Base-by-base conservation (phyloP, 306 rosid species). In the Pyrus pyrifolia region DNA sequence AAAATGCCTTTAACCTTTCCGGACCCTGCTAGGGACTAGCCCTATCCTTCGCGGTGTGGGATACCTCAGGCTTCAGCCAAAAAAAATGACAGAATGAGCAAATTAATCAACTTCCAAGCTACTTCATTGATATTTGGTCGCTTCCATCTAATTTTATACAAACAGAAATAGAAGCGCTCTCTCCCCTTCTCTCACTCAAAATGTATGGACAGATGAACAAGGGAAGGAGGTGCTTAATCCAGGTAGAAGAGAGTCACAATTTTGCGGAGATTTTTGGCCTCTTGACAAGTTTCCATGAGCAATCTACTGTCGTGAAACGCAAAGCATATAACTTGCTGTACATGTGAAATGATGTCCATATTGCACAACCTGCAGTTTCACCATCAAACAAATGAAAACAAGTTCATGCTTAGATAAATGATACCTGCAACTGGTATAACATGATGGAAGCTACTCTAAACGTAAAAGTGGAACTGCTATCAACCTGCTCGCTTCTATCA, bases 261-360 rank as follows among this genome's bases (percentile, higher is more conserved):
- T 86, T 96, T 96, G 29, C 99, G 87, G 61, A 96, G 79, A 84
- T 89, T 89, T 86, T 91, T 93, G 4, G 99, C 99, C 82, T 96
- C 99, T 82, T 87, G 99, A 87, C 99, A 96, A 67, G 99, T 96
- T 89, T 96, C 98, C 99, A 96, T 93, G 66, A 96, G 96, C 91
- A 96, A 86, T 84, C 83, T 87, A 85, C 98, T 92, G 71, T 96
- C 99, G 78, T 96, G 99, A 82, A 96, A 96, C 17, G 97, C 99
- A 81, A 96, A 96, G 90, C 99, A 96, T 75, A 96, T 96, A 76
- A 96, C 97, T 88, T 96, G 99, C 73, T 93, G 99, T 78, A 96
- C 99, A 21, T 89, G 96, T 25, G 96, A 87, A 83, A 96, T 91
- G 89, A 96, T 96, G 89, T 96, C 92, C 99, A 89, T 91, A 74